A percentile compares a stretch with the other conserved stretches of the same genome.
phyloP scores from a whole-genome alignment of 2,329 filamentous ascomycete species.

The Xylaria sp. region DNA sequence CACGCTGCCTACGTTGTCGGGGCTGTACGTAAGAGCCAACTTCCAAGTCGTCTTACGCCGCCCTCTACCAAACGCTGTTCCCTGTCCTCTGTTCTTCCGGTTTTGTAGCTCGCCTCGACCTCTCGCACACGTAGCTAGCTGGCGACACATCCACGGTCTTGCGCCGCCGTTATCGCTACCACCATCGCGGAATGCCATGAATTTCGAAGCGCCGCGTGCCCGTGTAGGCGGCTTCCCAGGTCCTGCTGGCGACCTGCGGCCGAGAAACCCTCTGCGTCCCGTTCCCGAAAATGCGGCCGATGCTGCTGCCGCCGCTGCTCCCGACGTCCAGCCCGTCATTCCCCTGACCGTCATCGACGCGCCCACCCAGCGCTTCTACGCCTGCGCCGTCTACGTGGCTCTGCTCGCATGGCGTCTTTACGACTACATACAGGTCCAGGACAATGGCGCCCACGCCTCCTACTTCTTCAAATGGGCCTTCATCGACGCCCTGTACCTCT shows the following conservation, averaged over 20 bases:
- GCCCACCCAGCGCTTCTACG: conserved; percentile 90
- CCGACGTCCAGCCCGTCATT: conserved; percentile 72
- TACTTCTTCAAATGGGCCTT: conserved; percentile 94
- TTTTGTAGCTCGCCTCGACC: background rate
- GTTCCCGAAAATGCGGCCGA: conserved; percentile 58
- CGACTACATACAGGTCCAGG: conserved; percentile 82
- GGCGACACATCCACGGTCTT: conserved; percentile 16
- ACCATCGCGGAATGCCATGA: conserved; percentile 75
- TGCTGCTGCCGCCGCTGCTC: conserved; percentile 32
- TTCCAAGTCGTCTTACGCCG: background rate
- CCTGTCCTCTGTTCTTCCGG: conserved; percentile 1
- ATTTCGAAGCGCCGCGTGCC: conserved; percentile 78
- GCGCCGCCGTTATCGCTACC: conserved; percentile 52
- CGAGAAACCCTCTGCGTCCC: conserved; percentile 54
- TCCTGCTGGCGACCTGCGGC: conserved; percentile 25
- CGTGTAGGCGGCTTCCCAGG: conserved; percentile 83
- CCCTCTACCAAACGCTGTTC: background rate
- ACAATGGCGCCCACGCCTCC: conserved; percentile 87
- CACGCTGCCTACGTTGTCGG: background rate
- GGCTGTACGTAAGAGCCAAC: background rate
- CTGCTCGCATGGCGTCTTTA: conserved; percentile 87
- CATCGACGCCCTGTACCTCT: conserved; percentile 87
- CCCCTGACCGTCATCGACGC: conserved; percentile 85
- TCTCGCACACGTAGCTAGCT: background rate
- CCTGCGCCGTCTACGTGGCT: conserved; percentile 79